Conservation (phyloP, 257 asterid genomes). For the Plantago elongata region DNA sequence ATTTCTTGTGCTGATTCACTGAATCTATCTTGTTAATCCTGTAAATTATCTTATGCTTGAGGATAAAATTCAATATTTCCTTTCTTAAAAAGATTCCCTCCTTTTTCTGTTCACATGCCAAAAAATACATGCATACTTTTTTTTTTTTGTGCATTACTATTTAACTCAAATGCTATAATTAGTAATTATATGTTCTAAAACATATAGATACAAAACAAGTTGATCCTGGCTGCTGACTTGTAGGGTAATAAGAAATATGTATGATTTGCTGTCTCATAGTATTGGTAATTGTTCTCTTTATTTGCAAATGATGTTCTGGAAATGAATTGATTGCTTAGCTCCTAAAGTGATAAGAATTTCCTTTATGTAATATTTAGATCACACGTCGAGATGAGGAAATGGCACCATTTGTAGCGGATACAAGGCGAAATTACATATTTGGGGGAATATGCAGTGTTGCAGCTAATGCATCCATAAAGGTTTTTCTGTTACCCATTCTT, state of each 20-base stretch:
- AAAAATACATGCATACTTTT: too few relatives aligned
- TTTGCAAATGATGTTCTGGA: too few relatives aligned
- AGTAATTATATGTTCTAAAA: too few relatives aligned
- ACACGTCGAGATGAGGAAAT: constrained; percentile 98
- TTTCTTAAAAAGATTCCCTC: too few relatives aligned
- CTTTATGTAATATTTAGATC: constrained; percentile 44
- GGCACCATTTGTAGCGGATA: constrained; percentile 77
- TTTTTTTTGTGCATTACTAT: too few relatives aligned
- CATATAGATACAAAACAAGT: too few relatives aligned
- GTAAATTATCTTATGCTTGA: background rate
- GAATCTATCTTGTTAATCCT: background rate
- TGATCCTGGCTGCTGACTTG: too few relatives aligned
- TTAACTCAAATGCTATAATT: too few relatives aligned
- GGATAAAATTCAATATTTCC: background rate
- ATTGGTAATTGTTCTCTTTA: too few relatives aligned
- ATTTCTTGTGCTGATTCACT: background rate
- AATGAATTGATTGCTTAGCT: background rate
- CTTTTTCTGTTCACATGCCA: too few relatives aligned
- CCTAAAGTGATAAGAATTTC: constrained; percentile 8
- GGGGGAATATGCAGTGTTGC: constrained; percentile 93
- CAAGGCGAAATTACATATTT: constrained; percentile 84
- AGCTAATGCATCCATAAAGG: constrained; percentile 76
- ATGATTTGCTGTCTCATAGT: too few relatives aligned
- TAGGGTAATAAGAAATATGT: too few relatives aligned
- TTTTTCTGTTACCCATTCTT: constrained; percentile 33